A percentile compares a stretch with the other conserved stretches of the same genome.
These are phyloP conservation scores for Fusarium transvaalense DNA, from an alignment of 2,329 filamentous ascomycete species.

Conservation along the genomic window DNA sequence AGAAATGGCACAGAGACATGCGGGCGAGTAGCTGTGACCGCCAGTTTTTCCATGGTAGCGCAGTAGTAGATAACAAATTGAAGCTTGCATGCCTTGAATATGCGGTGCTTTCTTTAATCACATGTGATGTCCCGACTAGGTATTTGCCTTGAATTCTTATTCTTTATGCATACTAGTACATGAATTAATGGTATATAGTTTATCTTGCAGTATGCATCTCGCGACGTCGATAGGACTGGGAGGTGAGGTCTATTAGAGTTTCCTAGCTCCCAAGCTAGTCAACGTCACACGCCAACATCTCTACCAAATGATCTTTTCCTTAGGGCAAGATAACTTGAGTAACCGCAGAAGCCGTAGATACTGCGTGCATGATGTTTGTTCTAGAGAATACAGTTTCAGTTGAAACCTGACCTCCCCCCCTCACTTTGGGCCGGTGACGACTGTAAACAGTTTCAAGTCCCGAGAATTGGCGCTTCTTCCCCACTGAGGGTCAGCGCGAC, in stretches of 20 bases:
- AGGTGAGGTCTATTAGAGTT: slow-evolving; percentile 15
- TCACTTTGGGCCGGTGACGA: not conserved
- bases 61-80: slow-evolving; percentile 43
- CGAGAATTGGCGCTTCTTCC: not conserved
- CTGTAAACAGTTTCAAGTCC: not conserved
- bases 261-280: slow-evolving; percentile 8
- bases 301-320: slow-evolving; percentile 1
- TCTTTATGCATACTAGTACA: not conserved
- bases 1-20: slow-evolving; percentile 43
- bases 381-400: not conserved
- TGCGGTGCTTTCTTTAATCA: not conserved
- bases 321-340: not conserved
- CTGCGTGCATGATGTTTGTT: not conserved
- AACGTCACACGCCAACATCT: slow-evolving; percentile 2
- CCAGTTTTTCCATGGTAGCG: slow-evolving; percentile 40
- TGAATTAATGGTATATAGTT: not conserved
- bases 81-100: slow-evolving; percentile 44
- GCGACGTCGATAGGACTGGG: not conserved
- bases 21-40: slow-evolving; percentile 36
- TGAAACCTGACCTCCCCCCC: slow-evolving; percentile 6
- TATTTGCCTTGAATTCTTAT: not conserved
- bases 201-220: not conserved
- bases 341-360: slow-evolving; percentile 6
- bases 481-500: not conserved
- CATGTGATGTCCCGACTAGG: slow-evolving; percentile 9